Conservation (phyloP, 345 rosid genomes). For the Linum tenue region DNA sequence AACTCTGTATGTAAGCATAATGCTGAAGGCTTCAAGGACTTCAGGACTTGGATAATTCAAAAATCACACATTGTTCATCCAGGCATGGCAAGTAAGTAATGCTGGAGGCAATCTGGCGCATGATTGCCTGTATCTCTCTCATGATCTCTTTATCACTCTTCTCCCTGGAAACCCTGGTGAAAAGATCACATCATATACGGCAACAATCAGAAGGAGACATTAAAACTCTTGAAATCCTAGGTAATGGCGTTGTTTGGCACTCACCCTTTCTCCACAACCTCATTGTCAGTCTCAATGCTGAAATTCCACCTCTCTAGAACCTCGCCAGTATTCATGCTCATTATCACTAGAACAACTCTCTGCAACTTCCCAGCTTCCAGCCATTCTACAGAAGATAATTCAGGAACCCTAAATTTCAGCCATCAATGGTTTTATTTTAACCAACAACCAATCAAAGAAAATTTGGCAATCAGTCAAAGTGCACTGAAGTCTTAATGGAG, state of each 20-base stretch:
- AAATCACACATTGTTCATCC: conserved; percentile 72
- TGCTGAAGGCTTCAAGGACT: neutral
- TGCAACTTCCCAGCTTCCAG: conserved; percentile 83
- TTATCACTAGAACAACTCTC: conserved; percentile 75
- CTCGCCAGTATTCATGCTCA: conserved; percentile 73
- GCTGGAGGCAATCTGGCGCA: conserved; percentile 92
- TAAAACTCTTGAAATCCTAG: neutral
- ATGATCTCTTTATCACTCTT: conserved; percentile 92
- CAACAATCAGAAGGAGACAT: neutral
- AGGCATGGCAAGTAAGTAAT: conserved; percentile 95
- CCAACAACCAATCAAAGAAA: neutral
- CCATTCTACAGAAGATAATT: conserved; percentile 50
- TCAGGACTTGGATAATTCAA: neutral
- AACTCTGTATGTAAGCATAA: neutral
- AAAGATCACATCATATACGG: conserved; percentile 1
- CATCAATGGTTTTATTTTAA: neutral
- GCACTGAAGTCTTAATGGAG: too few species aligned
- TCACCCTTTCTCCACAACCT: conserved; percentile 81
- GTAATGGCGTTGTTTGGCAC: neutral
- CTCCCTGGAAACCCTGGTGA: conserved; percentile 65
- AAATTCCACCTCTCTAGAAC: conserved; percentile 94
- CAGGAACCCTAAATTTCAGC: conserved; percentile 11
- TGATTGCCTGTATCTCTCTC: conserved; percentile 92
- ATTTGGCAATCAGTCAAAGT: neutral
- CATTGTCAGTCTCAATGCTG: conserved; percentile 67